phyloP scores from a whole-genome alignment of 75 land plant genomes.

The Picea sitchensis region DNA sequence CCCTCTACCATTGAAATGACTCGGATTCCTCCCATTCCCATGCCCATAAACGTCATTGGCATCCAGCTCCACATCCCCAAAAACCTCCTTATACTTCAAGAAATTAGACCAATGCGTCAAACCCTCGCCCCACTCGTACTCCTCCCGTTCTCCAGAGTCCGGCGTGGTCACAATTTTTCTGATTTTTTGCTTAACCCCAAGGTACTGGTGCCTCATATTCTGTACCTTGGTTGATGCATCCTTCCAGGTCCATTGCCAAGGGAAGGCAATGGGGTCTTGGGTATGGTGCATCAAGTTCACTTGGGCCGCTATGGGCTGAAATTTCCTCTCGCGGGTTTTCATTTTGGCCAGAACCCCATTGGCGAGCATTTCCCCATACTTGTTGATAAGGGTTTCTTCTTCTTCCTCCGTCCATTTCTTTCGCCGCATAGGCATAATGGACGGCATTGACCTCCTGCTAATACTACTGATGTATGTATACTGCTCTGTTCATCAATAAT shows the following conservation, averaged over 20 bases:
- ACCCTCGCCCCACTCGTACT: conserved; percentile 58
- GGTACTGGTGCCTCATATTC: conserved; percentile 81
- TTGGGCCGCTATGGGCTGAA: conserved; percentile 52
- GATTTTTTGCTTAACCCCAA: conserved; percentile 68
- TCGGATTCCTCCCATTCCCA: conserved; percentile 3
- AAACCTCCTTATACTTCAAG: conserved; percentile 61
- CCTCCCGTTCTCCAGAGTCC: conserved; percentile 21
- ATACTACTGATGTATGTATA: not conserved
- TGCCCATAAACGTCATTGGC: conserved; percentile 9
- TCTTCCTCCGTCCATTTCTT: conserved; percentile 87
- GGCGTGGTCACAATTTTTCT: not conserved
- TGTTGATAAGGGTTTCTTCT: conserved; percentile 54
- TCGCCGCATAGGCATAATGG: conserved; percentile 28
- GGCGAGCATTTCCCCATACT: conserved; percentile 46
- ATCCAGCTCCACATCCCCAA: conserved; percentile 53
- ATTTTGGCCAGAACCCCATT: conserved; percentile 46
- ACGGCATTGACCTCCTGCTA: conserved; percentile 11
- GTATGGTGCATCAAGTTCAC: conserved; percentile 57
- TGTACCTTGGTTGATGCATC: conserved; percentile 76
- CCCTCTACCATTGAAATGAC: conserved; percentile 6
- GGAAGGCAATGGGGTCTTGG: conserved; percentile 39
- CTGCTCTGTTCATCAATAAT: too few relatives aligned
- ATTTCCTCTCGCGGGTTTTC: conserved; percentile 64
- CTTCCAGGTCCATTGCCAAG: conserved; percentile 75
- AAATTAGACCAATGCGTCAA: conserved; percentile 68